Conservation (phyloP, 2,329 filamentous ascomycete genomes). For the Meredithiella fracta region DNA sequence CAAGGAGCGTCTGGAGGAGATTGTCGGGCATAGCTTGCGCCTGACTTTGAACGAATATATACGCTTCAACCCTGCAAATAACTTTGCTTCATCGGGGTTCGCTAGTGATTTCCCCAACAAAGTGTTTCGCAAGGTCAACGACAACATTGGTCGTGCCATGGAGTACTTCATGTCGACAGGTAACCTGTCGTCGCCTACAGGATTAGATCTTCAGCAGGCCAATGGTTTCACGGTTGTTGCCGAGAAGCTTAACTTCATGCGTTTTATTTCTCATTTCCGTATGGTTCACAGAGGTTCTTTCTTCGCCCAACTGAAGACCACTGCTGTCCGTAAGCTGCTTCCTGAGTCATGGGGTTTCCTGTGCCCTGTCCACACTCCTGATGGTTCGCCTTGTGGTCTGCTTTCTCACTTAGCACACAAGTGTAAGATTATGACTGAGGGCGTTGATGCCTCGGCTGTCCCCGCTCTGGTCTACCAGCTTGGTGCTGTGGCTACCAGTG, state of each 20-base stretch:
- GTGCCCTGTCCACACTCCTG: conserved; percentile 92
- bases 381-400: conserved; percentile 86
- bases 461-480: conserved; percentile 61
- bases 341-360: conserved; percentile 97
- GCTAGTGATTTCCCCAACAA: conserved; percentile 60
- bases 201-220: conserved; percentile 83
- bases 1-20: conserved; percentile 87
- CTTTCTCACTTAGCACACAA: conserved; percentile 93
- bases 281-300: conserved; percentile 99
- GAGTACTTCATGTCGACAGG: conserved; percentile 96
- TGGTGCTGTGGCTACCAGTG: conserved; percentile 59
- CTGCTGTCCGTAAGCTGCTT: conserved; percentile 83
- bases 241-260: conserved; percentile 96
- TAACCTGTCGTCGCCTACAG: conserved; percentile 79
- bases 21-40: conserved; percentile 44
- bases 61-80: conserved; percentile 40
- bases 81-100: conserved; percentile 66
- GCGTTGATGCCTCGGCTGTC: conserved; percentile 57
- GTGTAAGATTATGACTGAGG: conserved; percentile 69
- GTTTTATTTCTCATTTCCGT: conserved; percentile 96
- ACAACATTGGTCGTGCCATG: conserved; percentile 71
- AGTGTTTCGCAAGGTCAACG: conserved; percentile 67
- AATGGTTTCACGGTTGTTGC: conserved; percentile 94
- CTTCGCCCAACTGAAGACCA: conserved; percentile 95
- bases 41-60: conserved; percentile 39